Base-by-base conservation (phyloP, 179 eudicot genomes). In the Nepenthes alata region DNA sequence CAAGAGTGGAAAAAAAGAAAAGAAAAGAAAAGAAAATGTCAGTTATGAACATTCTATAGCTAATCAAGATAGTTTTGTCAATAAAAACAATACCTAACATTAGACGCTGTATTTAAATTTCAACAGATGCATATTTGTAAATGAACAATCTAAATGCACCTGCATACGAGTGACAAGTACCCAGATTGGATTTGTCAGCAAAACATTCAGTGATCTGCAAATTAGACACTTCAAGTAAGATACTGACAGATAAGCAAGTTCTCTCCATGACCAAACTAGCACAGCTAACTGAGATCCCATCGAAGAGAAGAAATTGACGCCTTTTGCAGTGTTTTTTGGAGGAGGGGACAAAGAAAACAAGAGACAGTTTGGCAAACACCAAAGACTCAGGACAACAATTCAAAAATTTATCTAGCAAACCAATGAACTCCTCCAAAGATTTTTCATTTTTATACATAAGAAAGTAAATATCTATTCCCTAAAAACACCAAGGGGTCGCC, bases 111-210 rank as follows among this genome's bases (percentile, higher is more conserved):
- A 52, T 11, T 1, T n/a, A 11, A 11, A n/a, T n/a, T 52, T 52
- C 6, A 52, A 52, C 14, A 52, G 35, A 11, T 52, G 55, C 13
- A 59, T 34, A 54, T 37, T 25, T 34, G 55, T 58, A 65, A 51
- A 48, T 52, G 15, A 63, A 68, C 37, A 60, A 11, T 39, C 34
- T 41, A 48, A 53, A 60, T 47, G 74, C 61, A 88, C 97, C 96
- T 91, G 97, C 97, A 91, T 88, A n/a, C 97, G 95, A 57, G 97
- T 91, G 65, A 91, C 97, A 57, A 91, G 88, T 62, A 91, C 96
- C 97, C 97, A 91, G 72, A 91, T 82, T 38, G 97, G 97, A 74
- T 67, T 91, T 49, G 97, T 91, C 70, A 85, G 73, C 78, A 91
- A 70, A 71, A 91, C 97, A 63, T 91, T 91, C 59, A 91, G 66